These are phyloP conservation scores for Tuber umbilicatum DNA, from an alignment of 495 filamentous ascomycete genomes.

Conservation along the genomic window DNA sequence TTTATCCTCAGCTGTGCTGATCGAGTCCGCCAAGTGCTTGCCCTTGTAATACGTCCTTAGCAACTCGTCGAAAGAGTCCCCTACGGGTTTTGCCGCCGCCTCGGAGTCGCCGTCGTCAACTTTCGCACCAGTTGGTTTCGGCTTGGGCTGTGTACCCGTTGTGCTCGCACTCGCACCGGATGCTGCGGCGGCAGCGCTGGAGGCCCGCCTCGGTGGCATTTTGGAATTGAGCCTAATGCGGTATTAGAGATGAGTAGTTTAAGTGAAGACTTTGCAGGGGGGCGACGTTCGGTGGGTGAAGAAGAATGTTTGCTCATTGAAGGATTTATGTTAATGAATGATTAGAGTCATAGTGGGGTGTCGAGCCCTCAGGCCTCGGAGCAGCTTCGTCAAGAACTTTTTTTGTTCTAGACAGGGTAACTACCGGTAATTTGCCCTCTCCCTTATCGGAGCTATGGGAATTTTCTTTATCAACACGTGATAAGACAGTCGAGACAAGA, in stretches of 20 bases:
- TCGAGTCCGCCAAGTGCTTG: constrained; percentile 85
- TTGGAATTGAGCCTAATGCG: not conserved
- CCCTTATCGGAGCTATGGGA: not conserved
- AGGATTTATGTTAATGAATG: not conserved
- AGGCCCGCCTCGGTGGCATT: not conserved
- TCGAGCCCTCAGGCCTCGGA: no score
- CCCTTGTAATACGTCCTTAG: constrained; percentile 94
- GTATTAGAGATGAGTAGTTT: not conserved
- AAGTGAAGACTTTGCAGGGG: not conserved
- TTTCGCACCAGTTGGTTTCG: constrained; percentile 16
- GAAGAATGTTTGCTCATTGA: not conserved
- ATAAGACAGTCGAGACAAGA: not conserved
- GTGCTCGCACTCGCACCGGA: not conserved
- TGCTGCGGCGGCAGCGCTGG: not conserved
- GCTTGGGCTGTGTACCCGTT: constrained; percentile 7
- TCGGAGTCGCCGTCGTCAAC: constrained; percentile 16
- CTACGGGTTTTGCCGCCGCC: constrained; percentile 22
- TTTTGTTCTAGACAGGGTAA: not conserved
- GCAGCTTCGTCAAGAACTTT: not conserved
- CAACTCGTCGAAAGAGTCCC: constrained; percentile 67
- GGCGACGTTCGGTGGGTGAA: not conserved
- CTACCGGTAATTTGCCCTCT: not conserved
- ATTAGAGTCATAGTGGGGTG: not conserved
- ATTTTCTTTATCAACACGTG: not conserved
- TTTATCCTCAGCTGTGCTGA: constrained; percentile 88